Evolutionary conservation across 2,329 filamentous ascomycete genomes (phyloP).

Genomic region (Pseudogymnoascus sp.): DNA sequence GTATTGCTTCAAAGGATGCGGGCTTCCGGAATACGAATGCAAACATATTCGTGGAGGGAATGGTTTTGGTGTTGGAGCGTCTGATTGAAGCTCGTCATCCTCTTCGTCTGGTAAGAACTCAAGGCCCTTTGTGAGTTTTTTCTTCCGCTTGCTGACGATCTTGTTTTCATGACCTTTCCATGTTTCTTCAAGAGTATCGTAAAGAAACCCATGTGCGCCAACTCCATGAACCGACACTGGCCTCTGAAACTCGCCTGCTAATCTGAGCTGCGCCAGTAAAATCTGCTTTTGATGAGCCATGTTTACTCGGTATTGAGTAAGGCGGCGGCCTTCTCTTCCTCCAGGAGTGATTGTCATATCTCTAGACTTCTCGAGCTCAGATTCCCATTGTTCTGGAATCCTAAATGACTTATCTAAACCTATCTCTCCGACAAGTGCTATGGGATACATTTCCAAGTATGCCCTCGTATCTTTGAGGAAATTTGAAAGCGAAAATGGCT

Average conservation of each 20-base stretch:
- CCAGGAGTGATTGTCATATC: constrained; percentile 55
- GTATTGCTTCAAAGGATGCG: constrained; percentile 72
- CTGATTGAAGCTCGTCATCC: constrained; percentile 30
- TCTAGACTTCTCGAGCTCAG: constrained; percentile 33
- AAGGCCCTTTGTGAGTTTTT: constrained; percentile 38
- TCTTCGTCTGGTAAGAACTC: constrained; percentile 25
- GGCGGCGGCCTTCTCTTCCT: constrained; percentile 58
- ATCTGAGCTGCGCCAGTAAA: constrained; percentile 58
- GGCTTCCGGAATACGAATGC: constrained; percentile 81
- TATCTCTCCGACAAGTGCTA: constrained; percentile 68
- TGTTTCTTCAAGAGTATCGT: constrained; percentile 54
- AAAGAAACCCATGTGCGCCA: constrained; percentile 50
- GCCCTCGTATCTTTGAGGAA: constrained; percentile 50
- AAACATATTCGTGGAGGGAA: constrained; percentile 87
- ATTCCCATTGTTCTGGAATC: constrained; percentile 54
- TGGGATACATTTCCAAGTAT: constrained; percentile 50
- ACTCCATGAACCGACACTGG: constrained; percentile 71
- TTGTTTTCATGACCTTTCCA: constrained; percentile 66
- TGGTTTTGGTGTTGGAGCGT: constrained; percentile 41
- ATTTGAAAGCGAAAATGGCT: constrained; percentile 51
- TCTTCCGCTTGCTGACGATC: constrained; percentile 53
- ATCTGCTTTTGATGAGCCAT: constrained; percentile 63
- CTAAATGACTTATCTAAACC: constrained; percentile 73
- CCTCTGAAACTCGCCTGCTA: constrained; percentile 64
- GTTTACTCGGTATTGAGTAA: constrained; percentile 61